These are phyloP conservation scores for Nemania sp. DNA, from an alignment of 2,329 filamentous ascomycete genomes.

Conservation along the genomic window DNA sequence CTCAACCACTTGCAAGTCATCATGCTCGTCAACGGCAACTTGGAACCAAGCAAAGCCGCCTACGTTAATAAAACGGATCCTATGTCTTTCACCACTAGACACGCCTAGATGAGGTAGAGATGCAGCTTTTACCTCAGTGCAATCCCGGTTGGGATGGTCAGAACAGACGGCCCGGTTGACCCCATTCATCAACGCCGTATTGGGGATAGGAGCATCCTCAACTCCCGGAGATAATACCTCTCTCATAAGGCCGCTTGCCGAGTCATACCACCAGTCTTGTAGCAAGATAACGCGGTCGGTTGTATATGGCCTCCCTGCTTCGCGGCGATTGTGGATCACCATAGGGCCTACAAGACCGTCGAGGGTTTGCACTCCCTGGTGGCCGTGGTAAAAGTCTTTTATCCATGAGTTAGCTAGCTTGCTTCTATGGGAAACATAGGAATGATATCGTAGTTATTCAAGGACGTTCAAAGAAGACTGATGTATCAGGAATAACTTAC, in stretches of 20 bases:
- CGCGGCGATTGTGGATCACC: slow-evolving; percentile 69
- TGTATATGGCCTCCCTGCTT: slow-evolving; percentile 63
- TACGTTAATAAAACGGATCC: slow-evolving; percentile 76
- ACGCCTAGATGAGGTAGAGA: slow-evolving; percentile 59
- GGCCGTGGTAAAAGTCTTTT: slow-evolving; percentile 57
- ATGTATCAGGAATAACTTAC: slow-evolving; percentile 44
- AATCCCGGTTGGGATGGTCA: slow-evolving; percentile 55
- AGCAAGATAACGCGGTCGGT: slow-evolving; percentile 73
- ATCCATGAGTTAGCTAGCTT: slow-evolving; percentile 38
- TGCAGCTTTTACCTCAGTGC: slow-evolving; percentile 55
- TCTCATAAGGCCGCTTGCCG: slow-evolving; percentile 55
- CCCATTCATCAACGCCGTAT: slow-evolving; percentile 61
- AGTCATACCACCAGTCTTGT: slow-evolving; percentile 77
- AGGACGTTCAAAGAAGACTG: not conserved
- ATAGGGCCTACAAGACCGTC: slow-evolving; percentile 76
- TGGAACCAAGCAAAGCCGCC: slow-evolving; percentile 80
- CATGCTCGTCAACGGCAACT: slow-evolving; percentile 76
- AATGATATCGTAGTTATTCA: not conserved
- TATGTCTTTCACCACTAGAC: slow-evolving; percentile 68
- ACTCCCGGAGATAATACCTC: slow-evolving; percentile 56
- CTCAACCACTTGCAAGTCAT: slow-evolving; percentile 67
- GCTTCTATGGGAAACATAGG: not conserved
- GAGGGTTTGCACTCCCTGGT: slow-evolving; percentile 71
- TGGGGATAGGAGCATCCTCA: slow-evolving; percentile 57
- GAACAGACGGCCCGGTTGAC: slow-evolving; percentile 57